A percentile compares a stretch with the other conserved stretches of the same genome.
phyloP scores from a whole-genome alignment of 352 stramenopile genomes.

The Thalassiosira hispida region DNA sequence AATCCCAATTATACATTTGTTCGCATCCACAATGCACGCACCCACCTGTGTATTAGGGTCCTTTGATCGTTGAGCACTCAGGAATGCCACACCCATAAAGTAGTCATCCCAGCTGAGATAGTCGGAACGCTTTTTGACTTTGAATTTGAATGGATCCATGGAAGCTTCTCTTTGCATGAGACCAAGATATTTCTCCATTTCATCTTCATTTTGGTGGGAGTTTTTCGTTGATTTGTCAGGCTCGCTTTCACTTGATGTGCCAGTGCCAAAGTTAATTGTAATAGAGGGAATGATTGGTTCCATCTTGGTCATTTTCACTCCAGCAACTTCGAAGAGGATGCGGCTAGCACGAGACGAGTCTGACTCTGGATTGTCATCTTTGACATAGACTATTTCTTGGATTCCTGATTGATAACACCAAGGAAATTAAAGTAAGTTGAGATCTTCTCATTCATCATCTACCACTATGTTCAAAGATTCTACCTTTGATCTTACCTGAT shows the following conservation, averaged over 20 bases:
- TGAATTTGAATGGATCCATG: conserved; percentile 55
- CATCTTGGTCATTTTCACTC: conserved; percentile 67
- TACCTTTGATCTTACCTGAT: too few species aligned
- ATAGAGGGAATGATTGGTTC: conserved; percentile 45
- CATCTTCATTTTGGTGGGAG: conserved; percentile 17
- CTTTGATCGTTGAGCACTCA: conserved; percentile 99
- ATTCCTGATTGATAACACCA: too few species aligned
- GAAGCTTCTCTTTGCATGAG: conserved; percentile 66
- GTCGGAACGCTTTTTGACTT: conserved; percentile 60
- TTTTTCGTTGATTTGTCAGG: conserved; percentile 13
- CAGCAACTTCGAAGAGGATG: conserved; percentile 75
- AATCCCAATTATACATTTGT: conserved; percentile 97
- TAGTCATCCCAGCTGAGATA: conserved; percentile 98
- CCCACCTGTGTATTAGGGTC: conserved; percentile 98
- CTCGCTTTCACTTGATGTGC: neutral
- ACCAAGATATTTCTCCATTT: conserved; percentile 57
- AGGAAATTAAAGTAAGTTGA: too few species aligned
- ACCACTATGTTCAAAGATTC: conserved; percentile 89
- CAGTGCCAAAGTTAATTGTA: conserved; percentile 50
- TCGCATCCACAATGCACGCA: conserved; percentile 94
- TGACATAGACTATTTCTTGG: conserved; percentile 92
- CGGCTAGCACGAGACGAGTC: conserved; percentile 58
- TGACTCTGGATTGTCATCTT: conserved; percentile 89
- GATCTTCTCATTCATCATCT: neutral
- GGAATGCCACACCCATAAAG: conserved; percentile 98